Evolutionary conservation across 495 filamentous ascomycete species (phyloP).

Genomic region (Neurospora sp.): DNA sequence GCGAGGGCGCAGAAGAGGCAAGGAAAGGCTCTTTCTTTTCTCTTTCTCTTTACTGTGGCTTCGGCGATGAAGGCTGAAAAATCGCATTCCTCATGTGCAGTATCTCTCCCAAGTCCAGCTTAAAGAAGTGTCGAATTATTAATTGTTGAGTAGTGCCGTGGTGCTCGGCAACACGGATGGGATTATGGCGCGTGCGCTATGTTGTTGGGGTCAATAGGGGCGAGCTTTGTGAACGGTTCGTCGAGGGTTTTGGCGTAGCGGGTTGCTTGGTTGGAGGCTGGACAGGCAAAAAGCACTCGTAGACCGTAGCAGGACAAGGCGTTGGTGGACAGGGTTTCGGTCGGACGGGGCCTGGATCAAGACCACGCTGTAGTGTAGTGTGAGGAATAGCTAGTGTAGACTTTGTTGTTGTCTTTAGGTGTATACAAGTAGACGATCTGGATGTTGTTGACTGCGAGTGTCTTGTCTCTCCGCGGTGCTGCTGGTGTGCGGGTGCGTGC

Average conservation of each 20-base stretch:
- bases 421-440: not conserved
- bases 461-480: not conserved
- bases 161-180: not conserved
- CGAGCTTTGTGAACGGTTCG: not conserved
- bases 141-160: not conserved
- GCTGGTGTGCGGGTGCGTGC: not conserved
- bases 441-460: not conserved
- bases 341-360: not conserved
- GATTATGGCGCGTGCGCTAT: not conserved
- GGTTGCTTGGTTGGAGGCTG: not conserved
- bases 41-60: not conserved
- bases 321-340: not conserved
- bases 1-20: slow-evolving; percentile 1
- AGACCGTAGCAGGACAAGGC: not conserved
- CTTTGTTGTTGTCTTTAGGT: not conserved
- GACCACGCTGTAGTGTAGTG: not conserved
- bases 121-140: not conserved
- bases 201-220: not conserved
- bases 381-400: not conserved
- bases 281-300: not conserved
- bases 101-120: not conserved
- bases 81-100: not conserved
- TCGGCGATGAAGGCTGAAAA: not conserved
- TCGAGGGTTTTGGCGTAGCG: not conserved
- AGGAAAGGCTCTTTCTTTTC: not conserved